Conservation (phyloP, 257 asterid species). For the Primulina tabacum region DNA sequence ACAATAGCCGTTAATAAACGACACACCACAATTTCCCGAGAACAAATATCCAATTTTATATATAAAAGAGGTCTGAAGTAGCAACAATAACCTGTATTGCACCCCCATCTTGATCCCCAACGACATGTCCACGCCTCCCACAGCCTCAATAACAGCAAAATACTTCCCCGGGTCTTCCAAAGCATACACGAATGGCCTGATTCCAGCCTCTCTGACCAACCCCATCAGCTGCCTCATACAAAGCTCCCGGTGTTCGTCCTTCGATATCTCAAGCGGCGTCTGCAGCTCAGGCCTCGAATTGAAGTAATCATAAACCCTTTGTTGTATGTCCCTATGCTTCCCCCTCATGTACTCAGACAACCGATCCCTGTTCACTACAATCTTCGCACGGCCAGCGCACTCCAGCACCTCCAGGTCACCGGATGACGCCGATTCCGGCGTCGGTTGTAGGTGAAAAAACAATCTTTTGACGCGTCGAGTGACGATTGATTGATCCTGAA, state of each 20-base stretch:
- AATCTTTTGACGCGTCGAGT: constrained; percentile 57
- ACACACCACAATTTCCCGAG: not conserved
- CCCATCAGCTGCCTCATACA: constrained; percentile 86
- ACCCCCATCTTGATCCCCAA: constrained; percentile 94
- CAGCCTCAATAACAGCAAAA: constrained; percentile 84
- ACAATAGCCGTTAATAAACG: too few species aligned
- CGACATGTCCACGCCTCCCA: constrained; percentile 93
- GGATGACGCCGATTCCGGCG: constrained; percentile 15
- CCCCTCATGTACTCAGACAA: constrained; percentile 77
- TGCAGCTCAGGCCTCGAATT: constrained; percentile 85
- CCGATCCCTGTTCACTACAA: constrained; percentile 43
- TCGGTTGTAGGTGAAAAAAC: constrained; percentile 48
- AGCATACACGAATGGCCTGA: constrained; percentile 66
- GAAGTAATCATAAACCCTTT: constrained; percentile 66
- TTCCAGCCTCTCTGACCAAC: constrained; percentile 77
- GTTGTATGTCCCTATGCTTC: constrained; percentile 71
- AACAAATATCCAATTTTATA: not conserved
- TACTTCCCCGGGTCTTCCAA: constrained; percentile 83
- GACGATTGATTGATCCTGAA: constrained; percentile 21
- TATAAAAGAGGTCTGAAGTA: too few species aligned
- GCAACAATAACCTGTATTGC: constrained; percentile 73
- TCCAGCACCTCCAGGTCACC: constrained; percentile 31
- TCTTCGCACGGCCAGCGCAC: constrained; percentile 55
- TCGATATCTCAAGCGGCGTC: constrained; percentile 86
- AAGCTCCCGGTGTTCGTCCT: constrained; percentile 84